Base-by-base conservation (phyloP, 352 stramenopile genomes). In the Phytophthora pinifolia region DNA sequence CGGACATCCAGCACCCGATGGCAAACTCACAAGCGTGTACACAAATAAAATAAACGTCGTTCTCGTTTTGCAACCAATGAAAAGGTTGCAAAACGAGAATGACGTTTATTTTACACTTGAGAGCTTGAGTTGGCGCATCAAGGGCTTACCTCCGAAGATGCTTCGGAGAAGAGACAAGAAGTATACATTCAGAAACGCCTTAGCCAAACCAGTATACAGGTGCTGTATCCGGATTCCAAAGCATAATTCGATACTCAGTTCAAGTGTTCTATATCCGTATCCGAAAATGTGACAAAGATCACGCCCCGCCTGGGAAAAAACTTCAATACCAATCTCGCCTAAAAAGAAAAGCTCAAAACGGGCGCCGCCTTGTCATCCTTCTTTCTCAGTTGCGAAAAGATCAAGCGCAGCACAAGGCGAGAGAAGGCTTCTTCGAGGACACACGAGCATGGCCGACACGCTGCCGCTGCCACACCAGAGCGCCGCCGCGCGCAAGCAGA, bases 401-500 rank as follows among this genome's bases (percentile, higher is more conserved):
- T 49, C 57, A 54, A 32, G 49, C 20, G 15, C 10, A 10, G 29
- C 43, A 12, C 1, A 49, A 50, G 44, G 8, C 6, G 6, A 22
- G 7, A 57, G 29, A 37, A 46, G 9, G 5, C 5, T 27, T 27
- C 7, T 37, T 27, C 25, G 9, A 15, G n/a, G 25, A 12, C 5
- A 29, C 25, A 29, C 14, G 8, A 12, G 17, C n/a, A 61, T 68
- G 54, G 53, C 59, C 7, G 60, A 67, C 31, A 67, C 54, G 35
- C 35, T 68, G 39, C 17, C 46, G 30, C 17, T 54, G 34, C 46
- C 46, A n/a, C 53, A 50, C 36, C 20, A 50, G 17, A 38, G 37
- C 14, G 3, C 69, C 35, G 72, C 67, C 42, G 70, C 62, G n/a
- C 77, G 63, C 59, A 82, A 83, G 56, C 65, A 70, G 37, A 70